A percentile compares a stretch with the other conserved stretches of the same genome.
phyloP scores from a whole-genome alignment of 2,329 filamentous ascomycete species.

The Neofusicoccum parvum region DNA sequence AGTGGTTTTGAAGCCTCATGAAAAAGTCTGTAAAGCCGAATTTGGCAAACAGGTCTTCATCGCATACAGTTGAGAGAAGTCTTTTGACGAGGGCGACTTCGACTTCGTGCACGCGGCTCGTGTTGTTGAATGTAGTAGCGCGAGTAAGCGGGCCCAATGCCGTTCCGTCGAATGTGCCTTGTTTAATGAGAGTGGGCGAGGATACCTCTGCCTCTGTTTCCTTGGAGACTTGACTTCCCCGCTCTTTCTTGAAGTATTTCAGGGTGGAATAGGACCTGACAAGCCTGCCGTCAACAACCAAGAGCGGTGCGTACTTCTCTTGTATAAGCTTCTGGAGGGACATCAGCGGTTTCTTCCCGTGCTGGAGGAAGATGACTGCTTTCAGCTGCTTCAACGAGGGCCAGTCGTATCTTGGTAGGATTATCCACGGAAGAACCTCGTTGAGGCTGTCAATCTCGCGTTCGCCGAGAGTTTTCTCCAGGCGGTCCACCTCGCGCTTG shows the following conservation, averaged over 20 bases:
- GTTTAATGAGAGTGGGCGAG: not conserved
- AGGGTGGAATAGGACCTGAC: not conserved
- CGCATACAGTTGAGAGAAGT: not conserved
- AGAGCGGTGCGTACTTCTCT: not conserved
- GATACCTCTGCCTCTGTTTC: not conserved
- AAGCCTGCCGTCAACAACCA: not conserved
- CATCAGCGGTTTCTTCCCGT: not conserved
- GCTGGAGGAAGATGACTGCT: not conserved
- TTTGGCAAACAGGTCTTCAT: not conserved
- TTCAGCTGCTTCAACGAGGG: not conserved
- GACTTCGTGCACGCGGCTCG: not conserved
- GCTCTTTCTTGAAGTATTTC: constrained; percentile 4
- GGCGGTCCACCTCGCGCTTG: not conserved
- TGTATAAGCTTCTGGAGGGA: not conserved
- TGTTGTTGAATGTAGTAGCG: not conserved
- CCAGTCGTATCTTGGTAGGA: not conserved
- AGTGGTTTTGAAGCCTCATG: not conserved
- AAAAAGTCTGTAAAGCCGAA: not conserved
- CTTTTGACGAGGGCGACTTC: not conserved
- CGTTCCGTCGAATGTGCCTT: not conserved
- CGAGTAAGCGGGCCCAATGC: not conserved
- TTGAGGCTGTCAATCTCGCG: not conserved
- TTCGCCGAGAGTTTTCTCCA: not conserved
- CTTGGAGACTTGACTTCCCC: not conserved
- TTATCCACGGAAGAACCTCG: not conserved